Evolutionary conservation across 2,329 filamentous ascomycete species (phyloP).

Genomic region (Acephala macrosclerotiorum): DNA sequence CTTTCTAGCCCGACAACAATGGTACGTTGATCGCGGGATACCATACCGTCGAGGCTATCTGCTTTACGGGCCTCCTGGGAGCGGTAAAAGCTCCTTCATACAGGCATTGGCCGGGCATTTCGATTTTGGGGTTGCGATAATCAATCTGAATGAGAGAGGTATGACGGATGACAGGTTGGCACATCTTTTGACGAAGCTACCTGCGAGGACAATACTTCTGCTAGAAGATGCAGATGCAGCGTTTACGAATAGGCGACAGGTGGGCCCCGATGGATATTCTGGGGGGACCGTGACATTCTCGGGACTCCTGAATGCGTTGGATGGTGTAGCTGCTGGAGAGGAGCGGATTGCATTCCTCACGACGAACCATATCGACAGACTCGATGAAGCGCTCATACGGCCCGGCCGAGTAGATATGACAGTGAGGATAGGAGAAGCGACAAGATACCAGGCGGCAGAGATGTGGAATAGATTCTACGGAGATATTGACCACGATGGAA

Average conservation of each 20-base stretch:
- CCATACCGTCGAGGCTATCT: slow-evolving; percentile 81
- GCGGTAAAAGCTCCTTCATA: slow-evolving; percentile 91
- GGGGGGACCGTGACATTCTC: slow-evolving; percentile 75
- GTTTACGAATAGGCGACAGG: slow-evolving; percentile 67
- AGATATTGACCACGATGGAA: slow-evolving; percentile 73
- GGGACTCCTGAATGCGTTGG: slow-evolving; percentile 82
- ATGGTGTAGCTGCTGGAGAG: slow-evolving; percentile 93
- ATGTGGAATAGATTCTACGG: slow-evolving; percentile 98
- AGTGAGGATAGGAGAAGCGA: slow-evolving; percentile 87
- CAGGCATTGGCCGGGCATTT: slow-evolving; percentile 83
- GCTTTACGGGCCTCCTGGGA: slow-evolving; percentile 79
- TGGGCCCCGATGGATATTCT: slow-evolving; percentile 41
- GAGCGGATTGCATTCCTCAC: slow-evolving; percentile 95
- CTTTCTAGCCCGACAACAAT: slow-evolving; percentile 77
- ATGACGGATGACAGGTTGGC: slow-evolving; percentile 66
- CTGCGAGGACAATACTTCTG: slow-evolving; percentile 60
- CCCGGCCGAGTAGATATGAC: slow-evolving; percentile 96
- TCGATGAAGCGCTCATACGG: slow-evolving; percentile 85
- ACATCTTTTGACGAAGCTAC: slow-evolving; percentile 57
- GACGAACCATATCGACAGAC: slow-evolving; percentile 90
- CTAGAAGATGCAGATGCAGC: slow-evolving; percentile 63
- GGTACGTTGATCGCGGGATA: slow-evolving; percentile 80
- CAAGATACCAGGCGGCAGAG: slow-evolving; percentile 79
- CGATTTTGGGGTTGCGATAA: slow-evolving; percentile 59
- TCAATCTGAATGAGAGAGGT: slow-evolving; percentile 56